Evolutionary conservation across 768 basidiomycete species (phyloP), one percentile per base, ranked within the genome.

Genomic region (Rubroboletus satanas): DNA sequence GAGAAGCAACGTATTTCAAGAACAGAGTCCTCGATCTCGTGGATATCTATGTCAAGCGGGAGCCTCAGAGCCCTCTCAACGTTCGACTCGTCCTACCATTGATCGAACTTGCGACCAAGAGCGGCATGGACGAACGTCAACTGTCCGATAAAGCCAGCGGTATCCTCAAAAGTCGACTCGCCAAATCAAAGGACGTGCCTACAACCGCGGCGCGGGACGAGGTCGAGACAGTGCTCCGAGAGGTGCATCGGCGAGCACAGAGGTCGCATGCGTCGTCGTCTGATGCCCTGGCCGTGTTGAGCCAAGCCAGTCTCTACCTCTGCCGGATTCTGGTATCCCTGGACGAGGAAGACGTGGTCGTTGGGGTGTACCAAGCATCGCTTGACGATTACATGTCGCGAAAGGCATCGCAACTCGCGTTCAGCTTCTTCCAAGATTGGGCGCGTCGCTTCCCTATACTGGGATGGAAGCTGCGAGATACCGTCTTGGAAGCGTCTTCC

Each of bases 1-100:
- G 90, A 44, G 90, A 96, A 72, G 93, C 93, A 4, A 88, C 91
- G 6, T 90, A 98, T 71, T 98, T 97, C 83, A 98, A 96, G 70
- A 93, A 91, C 69, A 86, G 95, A 12, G 88, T 97, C 29, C 84
- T 99, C 29, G 96, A 98, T 70, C 81, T 99, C n/a, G 79, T 98
- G 54, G 94, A 98, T 51, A 83, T 80, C 23, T 95, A 85, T 73
- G 72, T 88, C 59, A 88, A 83, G 67, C 86, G 83, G 63, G 88
- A 93, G 61, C 80, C 88, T 2, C 76, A 83, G n/a, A 96, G 81
- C 66, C 77, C 85, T 0, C 77, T 87, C 51, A 72, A 84, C 49
- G 63, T 91, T 37, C 83, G 80, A 37, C 75, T 91, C 45, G 76
- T 97, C 59, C 60, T 85, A 3, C 90, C 95, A 9, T 76, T 99